Evolutionary conservation across 441 rosid species (phyloP).

Genomic region (Metrosideros polymorpha): DNA sequence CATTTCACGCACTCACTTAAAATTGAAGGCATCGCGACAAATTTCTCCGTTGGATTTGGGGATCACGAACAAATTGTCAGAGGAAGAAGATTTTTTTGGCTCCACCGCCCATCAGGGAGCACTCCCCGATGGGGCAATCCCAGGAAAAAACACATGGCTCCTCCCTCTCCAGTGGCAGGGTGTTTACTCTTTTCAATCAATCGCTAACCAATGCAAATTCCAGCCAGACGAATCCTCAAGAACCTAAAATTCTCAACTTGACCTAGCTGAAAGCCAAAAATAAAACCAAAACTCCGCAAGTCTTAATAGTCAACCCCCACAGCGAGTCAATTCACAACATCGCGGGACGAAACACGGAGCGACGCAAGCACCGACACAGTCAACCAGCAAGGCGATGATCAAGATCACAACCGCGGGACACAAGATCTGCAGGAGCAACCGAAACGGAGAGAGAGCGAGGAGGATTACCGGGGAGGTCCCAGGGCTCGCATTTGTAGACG

Average conservation of each 20-base stretch:
- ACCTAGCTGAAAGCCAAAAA: background rate
- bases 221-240: background rate
- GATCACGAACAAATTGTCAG: background rate
- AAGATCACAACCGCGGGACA: background rate
- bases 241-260: background rate
- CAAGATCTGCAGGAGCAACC: background rate
- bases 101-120: background rate
- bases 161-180: background rate
- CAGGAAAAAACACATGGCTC: background rate
- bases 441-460: too few species aligned
- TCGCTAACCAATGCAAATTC: background rate
- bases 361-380: too few species aligned
- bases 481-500: conserved; percentile 85
- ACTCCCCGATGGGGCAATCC: background rate
- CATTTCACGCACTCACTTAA: background rate
- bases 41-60: background rate
- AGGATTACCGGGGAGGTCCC: conserved; percentile 90
- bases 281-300: background rate
- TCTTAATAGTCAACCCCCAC: background rate
- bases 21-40: background rate
- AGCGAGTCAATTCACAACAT: background rate
- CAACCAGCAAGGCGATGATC: too few species aligned
- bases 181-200: background rate
- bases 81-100: background rate
- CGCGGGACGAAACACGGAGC: background rate